Evolutionary conservation across 148 eudicot genomes (phyloP).

Genomic region (Camellia sinensis): DNA sequence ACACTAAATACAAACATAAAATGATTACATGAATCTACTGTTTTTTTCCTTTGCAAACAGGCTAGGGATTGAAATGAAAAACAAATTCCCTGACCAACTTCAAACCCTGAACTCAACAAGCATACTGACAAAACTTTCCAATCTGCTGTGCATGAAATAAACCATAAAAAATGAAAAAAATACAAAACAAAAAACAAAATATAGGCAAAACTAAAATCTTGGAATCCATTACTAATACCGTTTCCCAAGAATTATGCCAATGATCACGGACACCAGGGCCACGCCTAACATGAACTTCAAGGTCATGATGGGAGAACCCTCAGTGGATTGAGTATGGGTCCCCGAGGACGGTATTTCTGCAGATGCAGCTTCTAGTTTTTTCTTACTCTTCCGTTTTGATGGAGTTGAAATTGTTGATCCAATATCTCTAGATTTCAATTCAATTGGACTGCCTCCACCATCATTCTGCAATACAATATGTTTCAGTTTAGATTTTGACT

Average conservation of each 20-base stretch:
- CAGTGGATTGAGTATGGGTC: constrained; percentile 29
- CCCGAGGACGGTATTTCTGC: constrained; percentile 38
- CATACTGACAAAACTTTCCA: too few relatives aligned
- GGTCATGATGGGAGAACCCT: constrained; percentile 44
- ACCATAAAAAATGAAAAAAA: too few relatives aligned
- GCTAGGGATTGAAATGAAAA: too few relatives aligned
- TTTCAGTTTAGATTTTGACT: background rate
- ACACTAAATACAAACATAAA: too few relatives aligned
- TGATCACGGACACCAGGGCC: constrained; percentile 66
- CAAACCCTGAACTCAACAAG: too few relatives aligned
- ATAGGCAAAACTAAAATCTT: constrained; percentile 5
- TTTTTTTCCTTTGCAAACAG: too few relatives aligned
- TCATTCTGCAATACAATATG: constrained; percentile 27
- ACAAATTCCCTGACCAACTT: too few relatives aligned
- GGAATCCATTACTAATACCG: constrained; percentile 40
- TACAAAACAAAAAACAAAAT: too few relatives aligned
- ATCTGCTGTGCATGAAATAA: too few relatives aligned
- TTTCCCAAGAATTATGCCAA: constrained; percentile 82
- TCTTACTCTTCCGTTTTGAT: constrained; percentile 63
- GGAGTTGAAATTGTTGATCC: constrained; percentile 49
- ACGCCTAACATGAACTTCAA: constrained; percentile 66
- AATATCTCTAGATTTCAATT: constrained; percentile 59
- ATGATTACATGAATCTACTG: too few relatives aligned
- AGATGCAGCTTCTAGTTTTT: constrained; percentile 46
- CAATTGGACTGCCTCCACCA: constrained; percentile 21